Evolutionary conservation across 108 stramenopile species (phyloP).

Genomic region (Nitzschia sp.): DNA sequence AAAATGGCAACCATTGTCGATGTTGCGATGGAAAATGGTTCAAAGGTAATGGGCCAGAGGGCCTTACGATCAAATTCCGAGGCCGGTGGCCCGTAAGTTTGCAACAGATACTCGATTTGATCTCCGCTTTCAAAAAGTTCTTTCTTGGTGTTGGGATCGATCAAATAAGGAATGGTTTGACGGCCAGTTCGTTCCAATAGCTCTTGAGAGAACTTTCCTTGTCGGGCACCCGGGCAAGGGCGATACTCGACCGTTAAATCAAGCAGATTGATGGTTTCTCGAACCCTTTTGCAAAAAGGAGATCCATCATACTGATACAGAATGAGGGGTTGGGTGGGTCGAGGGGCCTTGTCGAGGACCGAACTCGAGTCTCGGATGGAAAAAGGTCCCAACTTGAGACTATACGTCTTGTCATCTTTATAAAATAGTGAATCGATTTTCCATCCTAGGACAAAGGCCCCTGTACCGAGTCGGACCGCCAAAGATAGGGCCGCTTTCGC

Average conservation of each 20-base stretch:
- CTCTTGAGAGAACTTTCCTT: slow-evolving; percentile 46
- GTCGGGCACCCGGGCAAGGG: slow-evolving; percentile 65
- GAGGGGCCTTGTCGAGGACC: slow-evolving; percentile 44
- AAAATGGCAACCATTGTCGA: slow-evolving; percentile 50
- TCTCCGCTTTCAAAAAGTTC: slow-evolving; percentile 79
- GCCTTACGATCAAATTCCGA: slow-evolving; percentile 55
- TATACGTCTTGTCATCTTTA: slow-evolving; percentile 45
- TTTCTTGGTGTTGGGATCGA: slow-evolving; percentile 74
- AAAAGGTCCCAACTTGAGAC: slow-evolving; percentile 58
- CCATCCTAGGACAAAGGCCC: slow-evolving; percentile 79
- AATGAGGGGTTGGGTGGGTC: slow-evolving; percentile 68
- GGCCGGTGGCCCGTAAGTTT: slow-evolving; percentile 73
- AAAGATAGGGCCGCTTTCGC: slow-evolving; percentile 44
- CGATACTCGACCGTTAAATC: slow-evolving; percentile 80
- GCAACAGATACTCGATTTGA: slow-evolving; percentile 81
- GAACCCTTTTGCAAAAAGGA: slow-evolving; percentile 84
- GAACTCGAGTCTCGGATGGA: slow-evolving; percentile 68
- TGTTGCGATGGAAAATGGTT: slow-evolving; percentile 56
- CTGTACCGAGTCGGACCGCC: slow-evolving; percentile 61
- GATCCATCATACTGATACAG: slow-evolving; percentile 90
- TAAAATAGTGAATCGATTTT: slow-evolving; percentile 46
- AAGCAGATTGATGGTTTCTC: slow-evolving; percentile 83
- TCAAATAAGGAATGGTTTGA: slow-evolving; percentile 69
- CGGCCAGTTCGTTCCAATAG: slow-evolving; percentile 46
- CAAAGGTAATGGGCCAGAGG: slow-evolving; percentile 66